Conservation (phyloP, 2,329 filamentous ascomycete species). For the Paraconiothyrium sp. region DNA sequence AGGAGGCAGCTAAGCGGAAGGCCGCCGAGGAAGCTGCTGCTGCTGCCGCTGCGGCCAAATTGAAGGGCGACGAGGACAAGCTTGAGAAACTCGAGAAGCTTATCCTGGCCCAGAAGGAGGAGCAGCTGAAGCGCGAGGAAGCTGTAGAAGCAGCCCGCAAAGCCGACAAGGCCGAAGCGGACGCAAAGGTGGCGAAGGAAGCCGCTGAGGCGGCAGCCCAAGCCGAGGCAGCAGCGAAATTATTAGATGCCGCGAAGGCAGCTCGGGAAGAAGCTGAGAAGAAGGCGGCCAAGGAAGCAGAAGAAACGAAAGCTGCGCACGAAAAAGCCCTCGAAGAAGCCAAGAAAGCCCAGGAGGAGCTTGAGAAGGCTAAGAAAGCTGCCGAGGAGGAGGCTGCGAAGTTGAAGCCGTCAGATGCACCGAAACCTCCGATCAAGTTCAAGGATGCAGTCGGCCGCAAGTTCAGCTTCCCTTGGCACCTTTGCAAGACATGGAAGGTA, state of each 20-base stretch:
- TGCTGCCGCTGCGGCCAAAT: constrained; percentile 29
- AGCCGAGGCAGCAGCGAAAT: constrained; percentile 34
- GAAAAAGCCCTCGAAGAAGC: constrained; percentile 59
- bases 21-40: constrained; percentile 42
- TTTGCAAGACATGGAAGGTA: constrained; percentile 49
- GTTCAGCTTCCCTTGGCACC: constrained; percentile 28
- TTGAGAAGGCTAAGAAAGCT: constrained; percentile 59
- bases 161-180: constrained; percentile 59
- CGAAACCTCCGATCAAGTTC: constrained; percentile 27
- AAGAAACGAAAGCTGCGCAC: constrained; percentile 56
- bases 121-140: constrained; percentile 29
- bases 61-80: constrained; percentile 46
- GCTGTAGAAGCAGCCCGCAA: constrained; percentile 42
- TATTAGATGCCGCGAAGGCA: constrained; percentile 38
- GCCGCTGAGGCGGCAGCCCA: constrained; percentile 57
- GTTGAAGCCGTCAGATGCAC: constrained; percentile 59
- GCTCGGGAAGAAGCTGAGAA: constrained; percentile 40
- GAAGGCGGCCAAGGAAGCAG: constrained; percentile 41
- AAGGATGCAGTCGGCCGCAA: constrained; percentile 31
- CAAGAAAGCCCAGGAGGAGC: constrained; percentile 54
- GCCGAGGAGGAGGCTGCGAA: constrained; percentile 54
- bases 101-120: constrained; percentile 48
- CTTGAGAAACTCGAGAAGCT: constrained; percentile 43
- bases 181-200: constrained; percentile 61
- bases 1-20: constrained; percentile 47